A percentile compares a stretch with the other conserved stretches of the same genome.
Conservation (phyloP, 805 yeast genomes). For the Suhomyces sp. region DNA sequence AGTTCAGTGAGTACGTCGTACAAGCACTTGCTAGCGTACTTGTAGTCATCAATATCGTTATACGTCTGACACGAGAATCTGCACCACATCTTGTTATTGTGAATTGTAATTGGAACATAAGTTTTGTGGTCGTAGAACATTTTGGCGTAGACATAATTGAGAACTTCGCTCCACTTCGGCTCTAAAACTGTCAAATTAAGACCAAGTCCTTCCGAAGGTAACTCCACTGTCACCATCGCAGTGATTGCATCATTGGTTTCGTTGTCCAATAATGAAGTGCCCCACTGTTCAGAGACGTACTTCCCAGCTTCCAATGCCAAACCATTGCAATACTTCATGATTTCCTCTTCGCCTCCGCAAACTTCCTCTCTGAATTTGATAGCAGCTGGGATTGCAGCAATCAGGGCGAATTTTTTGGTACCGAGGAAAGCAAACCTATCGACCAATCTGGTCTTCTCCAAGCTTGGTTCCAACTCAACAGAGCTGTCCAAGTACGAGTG, state of each 20-base stretch:
- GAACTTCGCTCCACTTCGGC: neutral
- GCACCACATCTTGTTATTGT: constrained; percentile 25
- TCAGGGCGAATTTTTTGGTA: constrained; percentile 46
- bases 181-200: constrained; percentile 7
- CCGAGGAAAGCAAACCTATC: constrained; percentile 52
- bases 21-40: constrained; percentile 42
- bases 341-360: constrained; percentile 60
- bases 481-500: constrained; percentile 41
- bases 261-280: constrained; percentile 36
- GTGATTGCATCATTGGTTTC: constrained; percentile 31
- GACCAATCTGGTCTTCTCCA: constrained; percentile 26
- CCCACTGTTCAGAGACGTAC: constrained; percentile 38
- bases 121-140: constrained; percentile 30
- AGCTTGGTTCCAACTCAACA: constrained; percentile 18
- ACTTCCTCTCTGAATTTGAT: constrained; percentile 48
- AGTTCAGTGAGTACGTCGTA: constrained; percentile 15
- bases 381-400: constrained; percentile 45
- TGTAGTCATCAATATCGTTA: constrained; percentile 54
- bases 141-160: neutral
- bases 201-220: constrained; percentile 28
- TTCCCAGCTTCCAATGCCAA: constrained; percentile 46
- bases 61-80: constrained; percentile 63
- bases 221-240: constrained; percentile 43
- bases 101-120: constrained; percentile 44
- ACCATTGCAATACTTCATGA: constrained; percentile 44